These are phyloP conservation scores for Vitis labrusca DNA, from an alignment of 164 flowering plant species.

Conservation along the genomic window DNA sequence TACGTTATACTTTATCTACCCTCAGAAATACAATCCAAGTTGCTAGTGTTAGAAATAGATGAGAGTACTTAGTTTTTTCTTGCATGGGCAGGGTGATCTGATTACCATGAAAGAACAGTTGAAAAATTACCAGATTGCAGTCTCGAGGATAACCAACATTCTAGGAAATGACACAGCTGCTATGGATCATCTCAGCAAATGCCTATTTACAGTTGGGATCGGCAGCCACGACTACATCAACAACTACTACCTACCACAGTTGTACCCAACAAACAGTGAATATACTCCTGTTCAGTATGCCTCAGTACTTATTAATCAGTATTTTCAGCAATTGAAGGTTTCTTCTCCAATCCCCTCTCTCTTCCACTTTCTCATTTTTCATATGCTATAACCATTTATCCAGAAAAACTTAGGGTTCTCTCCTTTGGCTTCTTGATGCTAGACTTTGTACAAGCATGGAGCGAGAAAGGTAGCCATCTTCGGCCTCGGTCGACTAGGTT, in stretches of 20 bases:
- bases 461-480: constrained; percentile 12
- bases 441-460: constrained; percentile 4
- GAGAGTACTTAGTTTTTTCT: not conserved
- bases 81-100: constrained; percentile 30
- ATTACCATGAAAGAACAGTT: constrained; percentile 36
- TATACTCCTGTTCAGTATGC: constrained; percentile 23
- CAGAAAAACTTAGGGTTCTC: too few species aligned
- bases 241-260: constrained; percentile 45
- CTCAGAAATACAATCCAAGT: not conserved
- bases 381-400: too few species aligned
- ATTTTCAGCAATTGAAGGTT: constrained; percentile 21
- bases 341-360: too few species aligned
- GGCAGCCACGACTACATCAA: constrained; percentile 54
- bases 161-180: constrained; percentile 31
- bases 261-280: constrained; percentile 4
- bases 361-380: too few species aligned
- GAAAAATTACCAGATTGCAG: constrained; percentile 23
- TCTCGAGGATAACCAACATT: constrained; percentile 19
- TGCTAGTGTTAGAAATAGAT: too few species aligned
- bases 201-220: constrained; percentile 35
- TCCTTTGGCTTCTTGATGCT: not conserved
- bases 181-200: constrained; percentile 30
- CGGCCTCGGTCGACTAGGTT: constrained; percentile 7
- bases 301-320: constrained; percentile 10
- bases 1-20: too few species aligned